These are phyloP conservation scores for Laetiporus sulphureus DNA, from an alignment of 1,284 basidiomycete genomes.

Conservation along the genomic window DNA sequence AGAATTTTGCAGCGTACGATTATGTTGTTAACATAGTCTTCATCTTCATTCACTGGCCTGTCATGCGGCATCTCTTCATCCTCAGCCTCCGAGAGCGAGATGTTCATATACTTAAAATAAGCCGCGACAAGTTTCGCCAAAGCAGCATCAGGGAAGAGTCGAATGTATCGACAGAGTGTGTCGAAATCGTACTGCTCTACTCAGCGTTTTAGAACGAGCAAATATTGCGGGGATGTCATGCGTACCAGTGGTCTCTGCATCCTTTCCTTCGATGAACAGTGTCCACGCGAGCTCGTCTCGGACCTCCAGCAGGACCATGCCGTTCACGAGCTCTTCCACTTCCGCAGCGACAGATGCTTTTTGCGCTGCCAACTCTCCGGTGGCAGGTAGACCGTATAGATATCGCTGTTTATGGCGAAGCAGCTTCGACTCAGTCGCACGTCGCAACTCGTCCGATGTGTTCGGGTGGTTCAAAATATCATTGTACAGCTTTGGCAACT, in stretches of 20 bases:
- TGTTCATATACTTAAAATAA: conserved; percentile 62
- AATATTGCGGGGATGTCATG: too few relatives aligned
- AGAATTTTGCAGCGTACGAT: conserved; percentile 34
- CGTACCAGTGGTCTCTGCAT: conserved; percentile 66
- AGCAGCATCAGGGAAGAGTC: conserved; percentile 59
- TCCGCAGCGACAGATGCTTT: conserved; percentile 54
- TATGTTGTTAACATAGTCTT: conserved; percentile 44
- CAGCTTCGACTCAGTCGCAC: conserved; percentile 65
- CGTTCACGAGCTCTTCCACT: conserved; percentile 63
- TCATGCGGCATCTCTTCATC: conserved; percentile 26
- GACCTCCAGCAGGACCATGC: conserved; percentile 69
- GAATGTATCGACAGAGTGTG: conserved; percentile 58
- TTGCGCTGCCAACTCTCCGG: conserved; percentile 32
- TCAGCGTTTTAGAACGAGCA: too few relatives aligned
- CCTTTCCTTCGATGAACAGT: conserved; percentile 70
- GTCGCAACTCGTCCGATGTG: conserved; percentile 67
- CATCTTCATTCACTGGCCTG: conserved; percentile 28
- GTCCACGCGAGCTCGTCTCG: conserved; percentile 78
- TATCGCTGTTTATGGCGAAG: conserved; percentile 55
- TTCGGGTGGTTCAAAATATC: conserved; percentile 73
- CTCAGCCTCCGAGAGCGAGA: conserved; percentile 35
- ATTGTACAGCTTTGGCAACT: conserved; percentile 68
- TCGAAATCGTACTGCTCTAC: conserved; percentile 60
- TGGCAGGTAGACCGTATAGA: conserved; percentile 45
- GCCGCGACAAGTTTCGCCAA: conserved; percentile 58